Evolutionary conservation across 306 rosid species (phyloP).

Genomic region (Acacia crassicarpa): DNA sequence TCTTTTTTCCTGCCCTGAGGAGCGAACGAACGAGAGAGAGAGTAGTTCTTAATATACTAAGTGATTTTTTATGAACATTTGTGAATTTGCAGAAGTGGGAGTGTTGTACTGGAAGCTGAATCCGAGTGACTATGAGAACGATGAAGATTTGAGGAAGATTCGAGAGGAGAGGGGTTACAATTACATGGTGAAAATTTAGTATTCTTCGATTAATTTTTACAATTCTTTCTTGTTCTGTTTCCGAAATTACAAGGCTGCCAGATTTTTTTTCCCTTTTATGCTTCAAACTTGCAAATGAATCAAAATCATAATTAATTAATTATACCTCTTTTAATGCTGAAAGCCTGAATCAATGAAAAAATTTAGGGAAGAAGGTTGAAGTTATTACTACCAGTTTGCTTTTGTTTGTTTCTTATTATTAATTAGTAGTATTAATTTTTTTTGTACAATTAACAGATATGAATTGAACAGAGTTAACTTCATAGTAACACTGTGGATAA

Average conservation of each 20-base stretch:
- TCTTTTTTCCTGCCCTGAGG: not conserved
- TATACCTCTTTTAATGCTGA: not conserved
- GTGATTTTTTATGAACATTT: not conserved
- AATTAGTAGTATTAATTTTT: no score
- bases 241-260: not conserved
- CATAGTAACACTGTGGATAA: no score
- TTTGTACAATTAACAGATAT: no score
- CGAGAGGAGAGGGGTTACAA: conserved; percentile 78
- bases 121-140: conserved; percentile 52
- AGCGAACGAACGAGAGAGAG: no score
- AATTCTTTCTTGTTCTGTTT: not conserved
- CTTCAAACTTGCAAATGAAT: not conserved
- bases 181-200: conserved; percentile 56
- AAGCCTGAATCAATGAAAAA: no score
- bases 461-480: no score
- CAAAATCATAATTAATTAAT: not conserved
- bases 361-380: no score
- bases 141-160: conserved; percentile 61
- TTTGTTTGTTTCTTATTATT: no score
- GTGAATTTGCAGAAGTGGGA: conserved; percentile 36
- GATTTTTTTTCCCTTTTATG: no score
- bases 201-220: not conserved
- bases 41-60: not conserved
- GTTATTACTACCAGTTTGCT: no score
- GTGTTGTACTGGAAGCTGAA: conserved; percentile 45